A percentile compares a stretch with the other conserved stretches of the same genome.
These are phyloP conservation scores for Penicillium brevicompactum DNA, from an alignment of 2,329 filamentous ascomycete species.

Conservation along the genomic window DNA sequence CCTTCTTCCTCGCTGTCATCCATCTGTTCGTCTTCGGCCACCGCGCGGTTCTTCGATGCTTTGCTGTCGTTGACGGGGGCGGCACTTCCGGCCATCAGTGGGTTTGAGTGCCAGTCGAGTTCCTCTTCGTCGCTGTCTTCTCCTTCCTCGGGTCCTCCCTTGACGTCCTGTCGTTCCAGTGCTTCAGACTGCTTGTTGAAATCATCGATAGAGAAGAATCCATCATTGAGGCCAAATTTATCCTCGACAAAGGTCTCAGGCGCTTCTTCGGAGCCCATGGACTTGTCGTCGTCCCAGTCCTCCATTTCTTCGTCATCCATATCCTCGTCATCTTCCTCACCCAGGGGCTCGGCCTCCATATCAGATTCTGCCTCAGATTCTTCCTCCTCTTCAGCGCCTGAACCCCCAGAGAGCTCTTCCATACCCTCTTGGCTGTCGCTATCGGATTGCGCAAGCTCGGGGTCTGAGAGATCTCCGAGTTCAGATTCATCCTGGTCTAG, in stretches of 20 bases:
- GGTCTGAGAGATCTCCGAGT: slow-evolving; percentile 10
- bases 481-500: slow-evolving; percentile 11
- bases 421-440: slow-evolving; percentile 16
- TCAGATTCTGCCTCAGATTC: slow-evolving; percentile 14
- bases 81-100: slow-evolving; percentile 51
- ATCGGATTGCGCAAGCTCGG: slow-evolving; percentile 18
- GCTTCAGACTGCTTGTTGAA: slow-evolving; percentile 94
- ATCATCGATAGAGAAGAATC: slow-evolving; percentile 95
- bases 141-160: slow-evolving; percentile 73
- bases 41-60: slow-evolving; percentile 20
- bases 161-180: slow-evolving; percentile 81
- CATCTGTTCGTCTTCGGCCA: slow-evolving; percentile 61
- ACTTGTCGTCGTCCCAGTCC: slow-evolving; percentile 6
- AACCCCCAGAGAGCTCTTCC: slow-evolving; percentile 15
- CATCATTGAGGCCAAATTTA: slow-evolving; percentile 86
- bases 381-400: slow-evolving; percentile 15
- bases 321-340: not conserved
- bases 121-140: slow-evolving; percentile 84
- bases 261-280: slow-evolving; percentile 32
- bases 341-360: slow-evolving; percentile 4
- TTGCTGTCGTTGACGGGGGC: slow-evolving; percentile 8
- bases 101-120: slow-evolving; percentile 86
- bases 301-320: slow-evolving; percentile 9
- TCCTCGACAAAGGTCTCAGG: slow-evolving; percentile 67
- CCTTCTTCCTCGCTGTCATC: slow-evolving; percentile 64